Evolutionary conservation across 2,329 filamentous ascomycete genomes (phyloP), one percentile per base, ranked within the genome.

Genomic region (Sarocladium oryzae): DNA sequence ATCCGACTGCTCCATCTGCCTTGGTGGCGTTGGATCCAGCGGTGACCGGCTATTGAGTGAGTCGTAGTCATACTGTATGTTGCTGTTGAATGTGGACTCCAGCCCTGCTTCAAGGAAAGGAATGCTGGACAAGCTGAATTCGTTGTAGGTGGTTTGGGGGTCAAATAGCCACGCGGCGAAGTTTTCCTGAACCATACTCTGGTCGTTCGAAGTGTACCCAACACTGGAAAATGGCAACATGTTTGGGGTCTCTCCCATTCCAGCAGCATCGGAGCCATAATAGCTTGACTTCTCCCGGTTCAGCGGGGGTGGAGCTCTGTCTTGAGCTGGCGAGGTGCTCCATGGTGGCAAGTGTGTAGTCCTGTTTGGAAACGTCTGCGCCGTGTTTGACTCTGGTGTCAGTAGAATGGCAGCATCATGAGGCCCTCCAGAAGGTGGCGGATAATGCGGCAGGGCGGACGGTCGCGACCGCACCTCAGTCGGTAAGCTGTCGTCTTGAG

Each of bases 91-190:
- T 0, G 73, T 68, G 1, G 75, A 76, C 60, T 77, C 75, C 10
- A 78, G 63, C 2, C 74, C 74, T 18, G 71, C 72, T 41, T 77
- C 74, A 4, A 73, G 57, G 51, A 77, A 78, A 1, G 74, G 73
- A 3, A 75, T 58, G 16, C 67, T 69, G 3, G 70, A 61, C 15
- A 75, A 64, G 52, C 63, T 61, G 52, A 75, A 69, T 4, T 75
- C 73, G 32, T 62, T 63, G 41, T 70, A 72, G 23, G 57, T 65
- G 0, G 67, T 66, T 46, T 72, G 69, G 2, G 70, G 64, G 37
- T 77, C 71, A 54, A 79, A 78, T 3, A 79, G 63, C 76, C 76
- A 79, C 15, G 67, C 63, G 18, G 70, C 72, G 59, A 79, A 78
- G 60, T 74, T 75, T 23, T 71, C 69, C 24, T 68, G 66, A 3